Evolutionary conservation across 2,329 filamentous ascomycete species (phyloP).

Genomic region (Sarocladiaceae sp.): DNA sequence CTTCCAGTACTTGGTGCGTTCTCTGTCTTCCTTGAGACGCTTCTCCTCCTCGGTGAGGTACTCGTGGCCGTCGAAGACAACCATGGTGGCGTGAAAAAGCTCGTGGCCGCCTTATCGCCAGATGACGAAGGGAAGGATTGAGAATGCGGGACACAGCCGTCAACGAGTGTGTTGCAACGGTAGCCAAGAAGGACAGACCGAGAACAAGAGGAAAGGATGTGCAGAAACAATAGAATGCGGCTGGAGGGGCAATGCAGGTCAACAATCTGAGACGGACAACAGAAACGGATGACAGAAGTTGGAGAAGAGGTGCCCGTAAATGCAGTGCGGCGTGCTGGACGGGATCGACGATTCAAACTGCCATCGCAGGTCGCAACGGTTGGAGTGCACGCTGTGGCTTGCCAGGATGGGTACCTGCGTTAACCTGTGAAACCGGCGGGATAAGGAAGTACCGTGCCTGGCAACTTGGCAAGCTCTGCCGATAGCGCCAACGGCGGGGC

Average conservation of each 20-base stretch:
- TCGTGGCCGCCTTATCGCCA: neutral
- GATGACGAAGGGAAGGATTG: neutral
- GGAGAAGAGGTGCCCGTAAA: neutral
- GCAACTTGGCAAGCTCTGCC: slow-evolving; percentile 3
- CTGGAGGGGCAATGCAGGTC: neutral
- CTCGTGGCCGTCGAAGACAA: slow-evolving; percentile 82
- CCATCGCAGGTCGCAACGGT: slow-evolving; percentile 1
- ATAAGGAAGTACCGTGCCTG: slow-evolving; percentile 4
- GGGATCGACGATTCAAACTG: slow-evolving; percentile 8
- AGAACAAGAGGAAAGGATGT: neutral
- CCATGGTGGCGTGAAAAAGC: slow-evolving; percentile 54
- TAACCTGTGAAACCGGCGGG: neutral
- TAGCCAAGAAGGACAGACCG: neutral
- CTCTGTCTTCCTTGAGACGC: slow-evolving; percentile 79
- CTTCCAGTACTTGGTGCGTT: slow-evolving; percentile 92
- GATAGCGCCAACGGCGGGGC: slow-evolving; percentile 3
- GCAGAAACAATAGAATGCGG: neutral
- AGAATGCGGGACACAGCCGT: neutral
- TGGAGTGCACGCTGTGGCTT: neutral
- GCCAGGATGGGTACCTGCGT: neutral
- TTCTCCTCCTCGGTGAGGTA: slow-evolving; percentile 88
- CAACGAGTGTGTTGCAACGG: neutral
- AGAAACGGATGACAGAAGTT: neutral
- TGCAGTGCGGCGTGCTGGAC: neutral
- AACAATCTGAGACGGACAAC: neutral